Percentiles rank a stretch among this genome's conserved stretches.
Conservation (phyloP, 805 yeast genomes). For the Metschnikowia santaceciliae region DNA sequence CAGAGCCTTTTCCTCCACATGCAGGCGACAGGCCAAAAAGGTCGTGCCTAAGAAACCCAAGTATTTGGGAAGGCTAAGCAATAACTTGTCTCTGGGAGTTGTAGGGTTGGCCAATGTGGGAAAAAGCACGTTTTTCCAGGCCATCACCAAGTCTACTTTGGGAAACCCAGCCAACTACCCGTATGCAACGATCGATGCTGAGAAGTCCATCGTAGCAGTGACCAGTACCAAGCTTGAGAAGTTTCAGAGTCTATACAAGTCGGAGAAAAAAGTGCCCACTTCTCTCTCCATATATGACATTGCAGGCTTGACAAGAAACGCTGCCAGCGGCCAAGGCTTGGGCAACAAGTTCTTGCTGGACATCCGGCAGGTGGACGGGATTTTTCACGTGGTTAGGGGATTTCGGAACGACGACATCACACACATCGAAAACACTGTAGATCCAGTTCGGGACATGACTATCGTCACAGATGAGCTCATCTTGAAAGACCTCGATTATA, state of each 20-base stretch:
- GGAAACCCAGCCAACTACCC: constrained; percentile 98
- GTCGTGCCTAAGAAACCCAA: constrained; percentile 8
- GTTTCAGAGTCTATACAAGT: constrained; percentile 68
- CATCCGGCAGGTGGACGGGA: constrained; percentile 96
- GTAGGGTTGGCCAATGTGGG: constrained; percentile 97
- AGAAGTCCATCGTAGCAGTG: constrained; percentile 93
- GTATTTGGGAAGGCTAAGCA: constrained; percentile 17
- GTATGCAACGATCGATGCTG: constrained; percentile 97
- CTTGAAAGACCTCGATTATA: constrained; percentile 58
- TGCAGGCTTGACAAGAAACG: constrained; percentile 97
- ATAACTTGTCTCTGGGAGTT: constrained; percentile 52
- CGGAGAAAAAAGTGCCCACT: constrained; percentile 88
- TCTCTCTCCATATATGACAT: constrained; percentile 91
- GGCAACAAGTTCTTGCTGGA: constrained; percentile 97
- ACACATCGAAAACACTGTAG: constrained; percentile 18
- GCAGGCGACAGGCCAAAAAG: constrained; percentile 14
- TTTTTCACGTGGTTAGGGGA: constrained; percentile 95
- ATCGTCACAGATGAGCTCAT: constrained; percentile 53
- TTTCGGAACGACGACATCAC: constrained; percentile 29
- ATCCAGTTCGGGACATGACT: constrained; percentile 19
- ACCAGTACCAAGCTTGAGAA: constrained; percentile 86
- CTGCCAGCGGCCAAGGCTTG: constrained; percentile 93
- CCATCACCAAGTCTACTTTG: constrained; percentile 85
- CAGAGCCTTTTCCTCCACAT: constrained; percentile 10
- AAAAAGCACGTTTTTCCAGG: constrained; percentile 96